Evolutionary conservation across 495 filamentous ascomycete genomes (phyloP), one percentile per base, ranked within the genome.

Genomic region (Podospora anserina): DNA sequence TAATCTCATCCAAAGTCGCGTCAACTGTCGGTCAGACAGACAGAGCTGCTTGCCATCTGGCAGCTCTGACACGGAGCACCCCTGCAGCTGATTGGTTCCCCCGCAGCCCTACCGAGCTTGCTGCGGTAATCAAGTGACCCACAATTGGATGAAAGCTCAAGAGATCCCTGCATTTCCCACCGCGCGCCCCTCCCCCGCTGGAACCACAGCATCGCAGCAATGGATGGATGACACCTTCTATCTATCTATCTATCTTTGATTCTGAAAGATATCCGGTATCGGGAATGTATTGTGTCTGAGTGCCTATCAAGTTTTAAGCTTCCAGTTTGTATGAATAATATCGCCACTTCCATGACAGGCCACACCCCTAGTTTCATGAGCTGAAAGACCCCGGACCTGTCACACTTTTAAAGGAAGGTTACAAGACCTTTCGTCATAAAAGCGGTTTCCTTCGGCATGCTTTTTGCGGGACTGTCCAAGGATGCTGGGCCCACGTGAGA

Each of bases 371-470:
- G 39, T 39, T 11, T 11, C 20, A 20, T 20, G 20, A 20, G 20
- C 20, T 20, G 20, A 20, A 13, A 49, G 2, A 15, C 7, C 4
- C 13, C 39, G 39, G 39, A 49, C 39, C 39, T 49, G 39, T 49
- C 39, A 49, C 9, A 49, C 39, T 13, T 13, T 49, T 49, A 49
- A 49, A 49, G 39, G 39, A 49, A 49, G 39, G 39, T 49, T 49
- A 49, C 39, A 49, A 18, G 39, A 49, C 9, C 9, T 49, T 49
- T 49, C 39, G 39, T 49, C 13, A 49, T 49, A 54, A 55, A 53
- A 28, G 57, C 71, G 71, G 65, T 72, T 68, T 61, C 65, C 63
- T 39, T 72, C 71, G 71, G 71, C 63, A 68, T 62, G 64, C 27
- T 30, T 15, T 15, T 26, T 61, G 19, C 68, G 53, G 28, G 68